phyloP scores from a whole-genome alignment of 345 rosid genomes.

The Tarenaya hassleriana region DNA sequence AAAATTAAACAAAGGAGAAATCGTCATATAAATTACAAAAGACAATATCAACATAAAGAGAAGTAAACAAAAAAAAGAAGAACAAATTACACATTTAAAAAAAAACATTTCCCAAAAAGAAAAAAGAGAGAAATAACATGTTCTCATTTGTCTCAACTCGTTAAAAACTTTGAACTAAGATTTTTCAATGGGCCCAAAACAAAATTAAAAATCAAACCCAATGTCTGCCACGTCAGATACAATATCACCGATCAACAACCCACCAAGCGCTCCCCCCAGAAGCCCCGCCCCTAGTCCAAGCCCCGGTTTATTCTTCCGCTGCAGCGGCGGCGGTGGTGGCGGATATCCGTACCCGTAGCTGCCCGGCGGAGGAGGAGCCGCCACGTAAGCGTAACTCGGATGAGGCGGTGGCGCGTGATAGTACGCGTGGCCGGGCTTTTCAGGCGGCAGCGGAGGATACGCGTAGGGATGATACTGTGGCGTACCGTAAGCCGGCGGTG shows the following conservation, averaged over 20 bases:
- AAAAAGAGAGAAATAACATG: neutral
- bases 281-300: constrained; percentile 66
- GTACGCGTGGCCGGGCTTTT: constrained; percentile 16
- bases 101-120: neutral
- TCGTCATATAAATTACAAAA: too few species aligned
- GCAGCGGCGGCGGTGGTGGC: constrained; percentile 26
- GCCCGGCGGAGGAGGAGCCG: neutral
- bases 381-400: constrained; percentile 20
- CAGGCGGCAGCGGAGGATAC: constrained; percentile 19
- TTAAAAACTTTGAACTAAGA: neutral
- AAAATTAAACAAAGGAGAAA: too few species aligned
- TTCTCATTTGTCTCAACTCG: too few species aligned
- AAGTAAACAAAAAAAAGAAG: too few species aligned
- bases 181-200: neutral
- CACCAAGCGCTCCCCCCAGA: constrained; percentile 69
- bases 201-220: constrained; percentile 31
- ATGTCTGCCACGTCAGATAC: constrained; percentile 61
- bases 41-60: too few species aligned
- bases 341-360: constrained; percentile 26
- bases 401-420: constrained; percentile 21
- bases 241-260: constrained; percentile 62
- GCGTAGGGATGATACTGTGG: constrained; percentile 10
- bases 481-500: constrained; percentile 14
- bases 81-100: too few species aligned
- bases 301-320: constrained; percentile 46